phyloP scores from a whole-genome alignment of 2,329 filamentous ascomycete genomes.

The Blastomyces parvus region DNA sequence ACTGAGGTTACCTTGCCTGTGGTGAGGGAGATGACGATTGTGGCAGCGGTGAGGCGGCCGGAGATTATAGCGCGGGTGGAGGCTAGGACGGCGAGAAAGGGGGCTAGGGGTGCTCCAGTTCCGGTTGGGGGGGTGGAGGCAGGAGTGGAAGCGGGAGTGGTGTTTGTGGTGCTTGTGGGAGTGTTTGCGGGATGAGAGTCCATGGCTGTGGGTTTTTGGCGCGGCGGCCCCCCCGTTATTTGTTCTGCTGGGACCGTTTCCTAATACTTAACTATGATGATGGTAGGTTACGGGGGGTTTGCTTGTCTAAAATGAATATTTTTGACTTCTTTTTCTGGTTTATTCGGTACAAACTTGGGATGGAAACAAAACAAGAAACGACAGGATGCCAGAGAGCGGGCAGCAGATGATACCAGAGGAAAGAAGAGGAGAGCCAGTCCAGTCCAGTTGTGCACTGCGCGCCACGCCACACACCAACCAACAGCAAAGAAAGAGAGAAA shows the following conservation, averaged over 20 bases:
- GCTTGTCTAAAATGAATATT: neutral
- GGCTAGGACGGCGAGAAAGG: conserved; percentile 62
- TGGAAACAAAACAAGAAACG: neutral
- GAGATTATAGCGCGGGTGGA: conserved; percentile 77
- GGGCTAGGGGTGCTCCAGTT: conserved; percentile 12
- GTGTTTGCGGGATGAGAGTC: neutral
- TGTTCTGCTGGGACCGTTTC: neutral
- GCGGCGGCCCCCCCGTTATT: neutral
- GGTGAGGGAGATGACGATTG: conserved; percentile 63
- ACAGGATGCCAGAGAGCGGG: neutral
- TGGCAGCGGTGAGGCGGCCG: conserved; percentile 67
- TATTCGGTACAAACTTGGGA: neutral
- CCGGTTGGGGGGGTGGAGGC: neutral
- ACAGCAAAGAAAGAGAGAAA: neutral
- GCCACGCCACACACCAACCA: neutral
- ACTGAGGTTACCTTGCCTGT: conserved; percentile 81
- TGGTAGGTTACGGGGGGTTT: neutral
- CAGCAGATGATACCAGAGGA: neutral
- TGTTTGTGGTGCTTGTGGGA: conserved; percentile 1
- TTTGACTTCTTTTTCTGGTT: conserved; percentile 1
- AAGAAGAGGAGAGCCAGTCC: neutral
- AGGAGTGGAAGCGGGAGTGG: neutral
- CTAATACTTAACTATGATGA: neutral
- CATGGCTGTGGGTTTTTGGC: neutral
- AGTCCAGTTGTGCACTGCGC: neutral